Evolutionary conservation across 192 early-diverging fungal genomes (phyloP), one percentile per base, ranked within the genome.

Genomic region (Globomyces pollinis-pini): DNA sequence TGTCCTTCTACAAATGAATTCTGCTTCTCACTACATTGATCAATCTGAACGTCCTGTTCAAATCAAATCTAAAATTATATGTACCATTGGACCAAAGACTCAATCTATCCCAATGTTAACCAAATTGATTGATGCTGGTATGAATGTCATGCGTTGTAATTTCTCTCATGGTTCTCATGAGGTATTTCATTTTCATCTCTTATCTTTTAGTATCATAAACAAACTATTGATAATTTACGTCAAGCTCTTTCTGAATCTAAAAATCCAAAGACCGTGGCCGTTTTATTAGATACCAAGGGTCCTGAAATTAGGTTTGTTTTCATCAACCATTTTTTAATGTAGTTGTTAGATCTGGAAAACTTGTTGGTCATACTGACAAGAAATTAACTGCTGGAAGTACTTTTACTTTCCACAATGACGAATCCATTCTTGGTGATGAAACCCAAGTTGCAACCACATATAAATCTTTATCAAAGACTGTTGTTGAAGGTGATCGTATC

Each of bases 61-160:
- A 47, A 79, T 79, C 64, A 79, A 79, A 56, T 57, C 67, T 60
- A 79, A 79, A 61, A 79, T 79, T 53, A 67, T 79, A 47, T 79
- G 77, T 59, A 79, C 77, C 20, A 79, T 79, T 38, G 77, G 76
- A 65, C 78, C 78, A 38, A 80, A 80, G 60, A 80, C 78, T 8
- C 74, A 76, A 47, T 66, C 74, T 7, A 61, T 69, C 21, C 75
- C 74, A 53, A 56, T 33, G 41, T 51, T 80, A 15, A 67, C 62
- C 38, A 78, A 80, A 53, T 62, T 80, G 31, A 49, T 69, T 59
- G 67, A 74, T 31, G 64, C 74, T n/a, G 78, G 78, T 11, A 72
- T 80, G 72, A 78, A 68, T 53, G 72, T 80, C 16, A 63, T 67
- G 54, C 68, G 78, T 31, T 70, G 78, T 72, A 80, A 80, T 70